A percentile compares a stretch with the other conserved stretches of the same genome.
phyloP scores from a whole-genome alignment of 2,329 filamentous ascomycete species.

The Aschersonia sp. region DNA sequence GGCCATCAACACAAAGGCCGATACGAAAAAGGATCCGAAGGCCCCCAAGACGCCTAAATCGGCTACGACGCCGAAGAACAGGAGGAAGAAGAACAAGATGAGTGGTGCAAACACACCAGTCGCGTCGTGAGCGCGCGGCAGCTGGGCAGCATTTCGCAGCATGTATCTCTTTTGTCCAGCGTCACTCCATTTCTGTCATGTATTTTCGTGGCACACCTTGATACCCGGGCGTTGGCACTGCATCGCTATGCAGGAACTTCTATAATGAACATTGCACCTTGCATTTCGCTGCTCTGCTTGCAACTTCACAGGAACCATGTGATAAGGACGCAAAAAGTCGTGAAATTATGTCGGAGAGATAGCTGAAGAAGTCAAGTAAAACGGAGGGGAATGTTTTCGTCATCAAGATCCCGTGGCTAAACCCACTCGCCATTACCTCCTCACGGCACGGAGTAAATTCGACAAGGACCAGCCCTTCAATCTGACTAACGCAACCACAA shows the following conservation, averaged over 20 bases:
- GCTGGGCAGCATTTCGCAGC: background rate
- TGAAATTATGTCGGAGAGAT: no score
- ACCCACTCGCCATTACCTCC: background rate
- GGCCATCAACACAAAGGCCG: constrained; percentile 24
- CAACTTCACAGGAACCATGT: no score
- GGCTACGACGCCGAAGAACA: constrained; percentile 25
- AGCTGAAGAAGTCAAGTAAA: no score
- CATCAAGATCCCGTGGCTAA: no score
- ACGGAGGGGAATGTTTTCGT: no score
- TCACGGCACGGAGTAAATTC: background rate
- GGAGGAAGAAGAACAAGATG: constrained; percentile 34
- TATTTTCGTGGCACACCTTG: no score
- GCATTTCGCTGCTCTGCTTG: no score
- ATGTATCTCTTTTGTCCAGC: background rate
- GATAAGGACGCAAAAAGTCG: no score
- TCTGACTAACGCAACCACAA: constrained; percentile 2
- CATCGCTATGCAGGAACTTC: no score
- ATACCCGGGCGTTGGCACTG: no score
- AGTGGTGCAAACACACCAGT: constrained; percentile 17
- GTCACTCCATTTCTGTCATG: no score
- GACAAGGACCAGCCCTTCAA: constrained; percentile 4
- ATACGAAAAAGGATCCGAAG: constrained; percentile 31
- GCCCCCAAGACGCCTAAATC: constrained; percentile 29
- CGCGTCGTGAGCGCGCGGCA: constrained; percentile 7
- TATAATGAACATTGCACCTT: no score